Percentiles rank a stretch among this genome's conserved stretches.
Evolutionary conservation across 2,329 filamentous ascomycete genomes (phyloP).

Genomic region (Neofusicoccum ribis): DNA sequence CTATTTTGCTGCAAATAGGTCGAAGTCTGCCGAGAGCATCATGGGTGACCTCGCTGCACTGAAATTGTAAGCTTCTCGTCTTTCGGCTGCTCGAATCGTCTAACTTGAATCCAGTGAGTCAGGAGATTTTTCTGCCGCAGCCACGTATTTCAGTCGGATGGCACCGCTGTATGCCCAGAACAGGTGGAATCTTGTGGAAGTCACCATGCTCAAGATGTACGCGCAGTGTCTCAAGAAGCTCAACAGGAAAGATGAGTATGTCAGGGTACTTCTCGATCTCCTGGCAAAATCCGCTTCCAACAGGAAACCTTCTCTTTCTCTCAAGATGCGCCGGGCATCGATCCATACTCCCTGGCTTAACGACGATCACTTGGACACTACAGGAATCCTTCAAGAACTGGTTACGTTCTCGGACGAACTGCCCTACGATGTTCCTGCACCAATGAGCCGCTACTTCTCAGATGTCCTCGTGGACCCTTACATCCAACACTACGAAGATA

Average conservation of each 20-base stretch:
- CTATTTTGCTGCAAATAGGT: slow-evolving; percentile 75
- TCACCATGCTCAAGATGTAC: slow-evolving; percentile 84
- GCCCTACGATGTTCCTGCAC: slow-evolving; percentile 64
- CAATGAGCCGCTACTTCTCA: slow-evolving; percentile 73
- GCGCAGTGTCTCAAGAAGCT: slow-evolving; percentile 77
- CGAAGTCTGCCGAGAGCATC: slow-evolving; percentile 73
- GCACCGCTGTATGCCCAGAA: slow-evolving; percentile 76
- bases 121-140: slow-evolving; percentile 71
- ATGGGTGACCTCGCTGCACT: slow-evolving; percentile 84
- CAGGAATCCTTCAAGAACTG: slow-evolving; percentile 43
- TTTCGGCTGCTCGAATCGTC: slow-evolving; percentile 67
- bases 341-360: slow-evolving; percentile 32
- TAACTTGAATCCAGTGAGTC: slow-evolving; percentile 76
- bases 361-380: slow-evolving; percentile 40
- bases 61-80: slow-evolving; percentile 58
- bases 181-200: slow-evolving; percentile 77
- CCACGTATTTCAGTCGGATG: slow-evolving; percentile 74
- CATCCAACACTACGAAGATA: slow-evolving; percentile 67
- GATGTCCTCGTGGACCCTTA: slow-evolving; percentile 67
- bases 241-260: slow-evolving; percentile 74
- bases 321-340: slow-evolving; percentile 22
- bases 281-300: slow-evolving; percentile 62
- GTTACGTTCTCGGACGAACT: slow-evolving; percentile 51
- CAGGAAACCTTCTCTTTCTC: slow-evolving; percentile 26
- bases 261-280: slow-evolving; percentile 72